These are phyloP conservation scores for Pseudogymnoascus sp. DNA, from an alignment of 2,329 filamentous ascomycete genomes.

Conservation along the genomic window DNA sequence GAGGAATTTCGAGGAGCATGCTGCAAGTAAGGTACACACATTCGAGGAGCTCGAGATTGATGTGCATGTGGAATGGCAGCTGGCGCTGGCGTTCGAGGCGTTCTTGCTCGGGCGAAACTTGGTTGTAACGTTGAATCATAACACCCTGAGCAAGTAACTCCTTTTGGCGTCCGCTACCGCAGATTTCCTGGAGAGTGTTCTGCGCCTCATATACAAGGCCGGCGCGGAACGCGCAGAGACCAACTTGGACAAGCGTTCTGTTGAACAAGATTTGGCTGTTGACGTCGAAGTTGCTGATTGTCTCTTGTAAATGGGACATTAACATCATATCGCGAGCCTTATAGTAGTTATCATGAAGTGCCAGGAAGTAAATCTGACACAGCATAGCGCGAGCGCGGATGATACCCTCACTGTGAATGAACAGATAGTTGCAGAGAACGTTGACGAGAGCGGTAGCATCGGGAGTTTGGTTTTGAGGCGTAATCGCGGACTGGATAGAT, in stretches of 20 bases:
- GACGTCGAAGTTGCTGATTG: constrained; percentile 92
- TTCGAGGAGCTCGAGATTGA: constrained; percentile 96
- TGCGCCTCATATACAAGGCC: constrained; percentile 96
- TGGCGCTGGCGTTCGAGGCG: constrained; percentile 94
- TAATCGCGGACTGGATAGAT: constrained; percentile 69
- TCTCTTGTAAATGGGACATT: constrained; percentile 98
- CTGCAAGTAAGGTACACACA: constrained; percentile 98
- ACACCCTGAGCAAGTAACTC: constrained; percentile 96
- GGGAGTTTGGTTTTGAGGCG: constrained; percentile 59
- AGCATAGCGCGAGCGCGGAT: constrained; percentile 95
- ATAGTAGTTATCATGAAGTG: constrained; percentile 96
- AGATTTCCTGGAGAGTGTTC: constrained; percentile 96
- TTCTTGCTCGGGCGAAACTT: constrained; percentile 96
- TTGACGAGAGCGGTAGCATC: constrained; percentile 74
- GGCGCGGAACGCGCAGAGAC: constrained; percentile 94
- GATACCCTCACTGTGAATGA: constrained; percentile 89
- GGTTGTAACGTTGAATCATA: constrained; percentile 94
- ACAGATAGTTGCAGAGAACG: constrained; percentile 89
- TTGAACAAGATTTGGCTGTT: constrained; percentile 98
- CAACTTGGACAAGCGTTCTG: constrained; percentile 93
- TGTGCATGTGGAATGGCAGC: constrained; percentile 99
- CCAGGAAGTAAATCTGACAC: constrained; percentile 97
- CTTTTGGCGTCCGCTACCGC: constrained; percentile 94
- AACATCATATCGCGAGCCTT: constrained; percentile 97
- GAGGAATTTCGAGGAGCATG: constrained; percentile 97